Conservation (phyloP, 2,329 filamentous ascomycete species). For the Xylaria sp. region DNA sequence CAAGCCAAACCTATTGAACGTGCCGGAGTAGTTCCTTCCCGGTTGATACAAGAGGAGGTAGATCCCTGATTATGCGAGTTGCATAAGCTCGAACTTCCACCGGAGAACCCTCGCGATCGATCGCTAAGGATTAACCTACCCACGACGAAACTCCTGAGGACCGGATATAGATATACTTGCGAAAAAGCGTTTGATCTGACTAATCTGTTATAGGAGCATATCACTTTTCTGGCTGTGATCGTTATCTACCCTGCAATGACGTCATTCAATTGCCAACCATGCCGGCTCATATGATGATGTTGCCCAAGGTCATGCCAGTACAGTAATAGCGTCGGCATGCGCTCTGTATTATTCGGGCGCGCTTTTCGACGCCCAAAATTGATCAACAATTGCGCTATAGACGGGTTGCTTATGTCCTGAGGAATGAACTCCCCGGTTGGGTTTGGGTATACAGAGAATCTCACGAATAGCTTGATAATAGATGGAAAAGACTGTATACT, state of each 20-base stretch:
- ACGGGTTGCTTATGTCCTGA: not conserved
- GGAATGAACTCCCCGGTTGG: not conserved
- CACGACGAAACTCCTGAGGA: conserved; percentile 20
- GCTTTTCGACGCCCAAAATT: not conserved
- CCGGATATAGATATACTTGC: conserved; percentile 5
- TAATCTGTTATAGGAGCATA: conserved; percentile 31
- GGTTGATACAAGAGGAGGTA: conserved; percentile 22
- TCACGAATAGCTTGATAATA: conserved; percentile 3
- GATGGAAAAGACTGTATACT: conserved; percentile 12
- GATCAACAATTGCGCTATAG: conserved; percentile 5
- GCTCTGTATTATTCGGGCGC: not conserved
- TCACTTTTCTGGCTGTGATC: conserved; percentile 32
- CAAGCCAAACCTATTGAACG: conserved; percentile 28
- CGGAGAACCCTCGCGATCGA: conserved; percentile 7
- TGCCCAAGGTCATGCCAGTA: conserved; percentile 24
- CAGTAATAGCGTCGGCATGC: conserved; percentile 19
- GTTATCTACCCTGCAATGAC: conserved; percentile 33
- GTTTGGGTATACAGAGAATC: conserved; percentile 3
- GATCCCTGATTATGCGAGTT: conserved; percentile 33
- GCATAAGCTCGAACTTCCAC: conserved; percentile 29
- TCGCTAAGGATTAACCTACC: conserved; percentile 14
- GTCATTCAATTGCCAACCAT: conserved; percentile 27
- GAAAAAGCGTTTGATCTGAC: conserved; percentile 17
- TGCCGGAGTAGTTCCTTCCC: conserved; percentile 20
- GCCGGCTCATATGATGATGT: conserved; percentile 17